A percentile compares a stretch with the other conserved stretches of the same genome.
Conservation (phyloP, 225 moss, liverwort and hornwort species). For the Sphagnum contortum region DNA sequence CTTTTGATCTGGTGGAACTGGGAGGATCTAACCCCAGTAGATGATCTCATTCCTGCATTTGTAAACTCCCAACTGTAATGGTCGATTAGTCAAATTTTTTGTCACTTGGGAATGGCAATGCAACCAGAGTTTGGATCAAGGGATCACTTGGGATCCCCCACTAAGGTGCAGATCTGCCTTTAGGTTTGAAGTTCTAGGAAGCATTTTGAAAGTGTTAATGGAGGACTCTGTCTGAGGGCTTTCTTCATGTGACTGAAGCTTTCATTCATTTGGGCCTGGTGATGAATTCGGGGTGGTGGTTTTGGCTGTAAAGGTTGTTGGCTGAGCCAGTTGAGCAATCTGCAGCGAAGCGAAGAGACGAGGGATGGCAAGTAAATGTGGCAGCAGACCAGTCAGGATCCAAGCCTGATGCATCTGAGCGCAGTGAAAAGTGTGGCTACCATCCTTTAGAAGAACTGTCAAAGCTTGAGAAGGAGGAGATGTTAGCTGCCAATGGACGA, state of each 20-base stretch:
- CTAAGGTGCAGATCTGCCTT: no score
- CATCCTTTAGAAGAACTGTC: constrained; percentile 93
- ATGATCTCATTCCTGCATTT: neutral
- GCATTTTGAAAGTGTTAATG: neutral
- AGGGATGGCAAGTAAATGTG: constrained; percentile 63
- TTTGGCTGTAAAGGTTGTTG: constrained; percentile 34
- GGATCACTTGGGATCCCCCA: no score
- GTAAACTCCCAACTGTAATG: neutral
- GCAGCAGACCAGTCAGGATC: constrained; percentile 92
- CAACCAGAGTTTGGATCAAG: no score
- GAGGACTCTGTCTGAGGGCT: no score
- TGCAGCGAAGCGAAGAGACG: constrained; percentile 32
- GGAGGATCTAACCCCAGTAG: neutral
- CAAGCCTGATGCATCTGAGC: constrained; percentile 75
- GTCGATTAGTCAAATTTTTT: neutral
- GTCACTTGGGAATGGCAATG: no score
- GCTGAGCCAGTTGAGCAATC: constrained; percentile 50
- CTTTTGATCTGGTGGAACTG: neutral
- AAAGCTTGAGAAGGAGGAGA: constrained; percentile 74
- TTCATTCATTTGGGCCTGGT: neutral
- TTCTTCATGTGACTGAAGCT: neutral
- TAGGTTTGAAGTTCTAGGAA: no score
- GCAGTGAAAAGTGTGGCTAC: constrained; percentile 81
- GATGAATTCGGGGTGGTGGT: constrained; percentile 7
- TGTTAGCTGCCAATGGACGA: constrained; percentile 67